A percentile compares a stretch with the other conserved stretches of the same genome.
Evolutionary conservation across 805 yeast genomes (phyloP).

Genomic region (Pichia deserticola): DNA sequence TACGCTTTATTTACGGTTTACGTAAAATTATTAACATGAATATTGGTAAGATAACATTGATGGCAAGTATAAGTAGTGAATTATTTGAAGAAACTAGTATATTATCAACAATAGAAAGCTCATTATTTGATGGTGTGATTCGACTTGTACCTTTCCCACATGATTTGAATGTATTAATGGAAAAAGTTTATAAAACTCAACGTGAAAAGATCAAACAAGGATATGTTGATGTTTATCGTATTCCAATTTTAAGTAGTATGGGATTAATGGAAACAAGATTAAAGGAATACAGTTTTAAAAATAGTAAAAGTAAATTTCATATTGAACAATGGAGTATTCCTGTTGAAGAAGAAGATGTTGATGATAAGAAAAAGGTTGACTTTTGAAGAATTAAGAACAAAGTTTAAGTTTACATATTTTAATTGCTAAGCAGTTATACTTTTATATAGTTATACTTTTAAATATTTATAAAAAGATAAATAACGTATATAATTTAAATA

Average conservation of each 20-base stretch:
- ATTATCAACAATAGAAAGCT: constrained; percentile 44
- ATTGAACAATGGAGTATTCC: constrained; percentile 97
- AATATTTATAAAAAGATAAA: no score
- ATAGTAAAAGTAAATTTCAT: constrained; percentile 76
- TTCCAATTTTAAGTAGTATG: constrained; percentile 64
- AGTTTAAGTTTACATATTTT: no score
- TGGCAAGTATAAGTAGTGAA: constrained; percentile 57
- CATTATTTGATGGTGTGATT: constrained; percentile 56
- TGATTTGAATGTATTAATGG: constrained; percentile 57
- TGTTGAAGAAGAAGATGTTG: constrained; percentile 60
- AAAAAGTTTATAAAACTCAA: constrained; percentile 60
- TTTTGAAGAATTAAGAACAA: neutral
- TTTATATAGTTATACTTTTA: no score
- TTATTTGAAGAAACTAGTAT: constrained; percentile 47
- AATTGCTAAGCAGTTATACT: no score
- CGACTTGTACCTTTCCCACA: constrained; percentile 79
- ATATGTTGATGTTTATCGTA: constrained; percentile 62
- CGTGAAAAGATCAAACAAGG: constrained; percentile 83
- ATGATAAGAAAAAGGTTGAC: constrained; percentile 2
- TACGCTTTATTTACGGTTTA: constrained; percentile 57
- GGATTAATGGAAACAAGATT: constrained; percentile 73
- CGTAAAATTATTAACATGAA: constrained; percentile 44
- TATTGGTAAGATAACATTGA: constrained; percentile 33
- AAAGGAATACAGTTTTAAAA: constrained; percentile 80
- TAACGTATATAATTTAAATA: no score